A percentile compares a stretch with the other conserved stretches of the same genome.
Evolutionary conservation across 495 filamentous ascomycete genomes (phyloP).

Genomic region (Parmelia sp.): DNA sequence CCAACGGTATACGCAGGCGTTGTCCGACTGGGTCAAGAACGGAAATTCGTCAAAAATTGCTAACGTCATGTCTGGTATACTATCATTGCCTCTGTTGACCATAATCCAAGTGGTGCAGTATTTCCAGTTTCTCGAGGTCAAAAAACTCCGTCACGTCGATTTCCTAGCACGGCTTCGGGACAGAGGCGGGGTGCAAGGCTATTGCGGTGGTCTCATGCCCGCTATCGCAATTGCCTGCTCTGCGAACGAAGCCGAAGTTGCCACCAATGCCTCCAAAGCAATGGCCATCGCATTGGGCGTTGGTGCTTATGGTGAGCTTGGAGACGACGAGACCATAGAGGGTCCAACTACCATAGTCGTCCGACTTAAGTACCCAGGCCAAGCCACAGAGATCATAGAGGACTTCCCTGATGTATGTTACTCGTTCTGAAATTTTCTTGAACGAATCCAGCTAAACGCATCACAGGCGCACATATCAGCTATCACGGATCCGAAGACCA

Average conservation of each 20-base stretch:
- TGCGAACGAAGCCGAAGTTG: constrained; percentile 26
- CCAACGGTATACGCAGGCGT: constrained; percentile 9
- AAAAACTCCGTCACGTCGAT: constrained; percentile 12
- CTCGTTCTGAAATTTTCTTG: background rate
- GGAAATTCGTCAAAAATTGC: constrained; percentile 15
- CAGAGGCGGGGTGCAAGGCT: constrained; percentile 28
- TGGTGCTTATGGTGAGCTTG: constrained; percentile 32
- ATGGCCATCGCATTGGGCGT: constrained; percentile 27
- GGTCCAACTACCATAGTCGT: constrained; percentile 27
- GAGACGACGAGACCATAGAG: constrained; percentile 23
- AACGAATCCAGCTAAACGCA: constrained; percentile 1
- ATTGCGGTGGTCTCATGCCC: constrained; percentile 27
- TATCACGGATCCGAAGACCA: constrained; percentile 29
- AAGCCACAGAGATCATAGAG: constrained; percentile 28
- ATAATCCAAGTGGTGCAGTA: constrained; percentile 32
- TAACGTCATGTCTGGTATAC: constrained; percentile 27
- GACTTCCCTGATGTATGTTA: constrained; percentile 25
- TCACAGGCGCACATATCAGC: constrained; percentile 30
- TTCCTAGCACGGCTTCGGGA: constrained; percentile 11
- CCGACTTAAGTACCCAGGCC: constrained; percentile 28
- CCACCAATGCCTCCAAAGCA: constrained; percentile 24
- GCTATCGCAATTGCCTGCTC: constrained; percentile 32
- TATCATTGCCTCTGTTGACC: constrained; percentile 29
- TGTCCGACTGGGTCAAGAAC: constrained; percentile 20
- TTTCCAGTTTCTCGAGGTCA: constrained; percentile 29